phyloP scores from a whole-genome alignment of 148 eudicot genomes.

The Chenopodium formosanum region DNA sequence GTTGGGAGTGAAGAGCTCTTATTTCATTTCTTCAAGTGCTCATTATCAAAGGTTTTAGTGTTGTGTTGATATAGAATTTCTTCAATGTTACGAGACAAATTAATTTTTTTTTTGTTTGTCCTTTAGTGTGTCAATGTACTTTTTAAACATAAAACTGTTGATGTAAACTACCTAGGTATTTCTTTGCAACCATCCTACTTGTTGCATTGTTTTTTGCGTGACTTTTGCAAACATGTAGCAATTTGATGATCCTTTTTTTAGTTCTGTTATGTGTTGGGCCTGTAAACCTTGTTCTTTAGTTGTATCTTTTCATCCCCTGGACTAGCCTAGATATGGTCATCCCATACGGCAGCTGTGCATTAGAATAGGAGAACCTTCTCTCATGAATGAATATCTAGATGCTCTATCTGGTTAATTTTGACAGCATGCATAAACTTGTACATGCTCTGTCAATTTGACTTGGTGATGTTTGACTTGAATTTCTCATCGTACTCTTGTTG shows the following conservation, averaged over 20 bases:
- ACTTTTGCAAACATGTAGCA: background rate
- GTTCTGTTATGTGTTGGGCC: background rate
- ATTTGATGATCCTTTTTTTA: no score
- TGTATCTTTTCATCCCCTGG: background rate
- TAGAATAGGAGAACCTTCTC: no score
- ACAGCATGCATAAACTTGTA: no score
- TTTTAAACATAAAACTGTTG: background rate
- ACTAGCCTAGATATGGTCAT: background rate
- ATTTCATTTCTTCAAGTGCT: no score
- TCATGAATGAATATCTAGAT: background rate
- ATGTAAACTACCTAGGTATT: background rate
- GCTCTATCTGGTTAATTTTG: background rate
- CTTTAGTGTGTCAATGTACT: background rate
- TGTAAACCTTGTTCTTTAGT: background rate
- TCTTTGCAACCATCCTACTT: background rate
- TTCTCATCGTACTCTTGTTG: background rate
- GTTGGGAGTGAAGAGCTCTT: no score
- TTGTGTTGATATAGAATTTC: no score
- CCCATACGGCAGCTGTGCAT: background rate
- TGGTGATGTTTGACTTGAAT: background rate
- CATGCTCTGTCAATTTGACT: background rate
- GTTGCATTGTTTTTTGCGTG: background rate
- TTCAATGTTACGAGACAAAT: no score
- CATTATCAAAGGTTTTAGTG: no score
- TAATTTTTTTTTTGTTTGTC: no score